Evolutionary conservation across 2,329 filamentous ascomycete species (phyloP).

Genomic region (Aspergillus proliferans): DNA sequence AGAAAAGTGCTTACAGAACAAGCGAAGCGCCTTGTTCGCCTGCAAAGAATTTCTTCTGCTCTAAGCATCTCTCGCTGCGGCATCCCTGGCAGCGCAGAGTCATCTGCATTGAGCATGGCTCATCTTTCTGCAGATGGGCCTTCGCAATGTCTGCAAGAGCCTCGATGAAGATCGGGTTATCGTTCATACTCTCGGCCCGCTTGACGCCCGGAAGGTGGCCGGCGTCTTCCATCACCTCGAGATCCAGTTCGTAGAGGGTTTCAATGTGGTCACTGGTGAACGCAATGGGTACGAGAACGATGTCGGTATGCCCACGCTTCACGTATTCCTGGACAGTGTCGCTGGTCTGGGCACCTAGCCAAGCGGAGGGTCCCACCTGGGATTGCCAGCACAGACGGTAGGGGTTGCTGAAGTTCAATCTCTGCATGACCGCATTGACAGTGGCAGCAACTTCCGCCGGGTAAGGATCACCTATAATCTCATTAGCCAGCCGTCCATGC

Average conservation of each 20-base stretch:
- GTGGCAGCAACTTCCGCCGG: slow-evolving; percentile 93
- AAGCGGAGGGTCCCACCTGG: slow-evolving; percentile 89
- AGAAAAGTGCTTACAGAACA: slow-evolving; percentile 15
- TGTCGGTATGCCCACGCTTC: slow-evolving; percentile 81
- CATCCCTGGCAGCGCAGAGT: slow-evolving; percentile 86
- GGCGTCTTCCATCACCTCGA: slow-evolving; percentile 83
- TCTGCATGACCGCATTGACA: slow-evolving; percentile 92
- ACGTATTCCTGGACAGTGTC: slow-evolving; percentile 84
- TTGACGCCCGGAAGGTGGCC: slow-evolving; percentile 70
- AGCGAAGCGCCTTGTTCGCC: slow-evolving; percentile 31
- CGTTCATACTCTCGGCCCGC: slow-evolving; percentile 86
- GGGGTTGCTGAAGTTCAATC: slow-evolving; percentile 78
- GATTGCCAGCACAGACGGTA: slow-evolving; percentile 97
- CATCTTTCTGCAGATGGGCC: slow-evolving; percentile 65
- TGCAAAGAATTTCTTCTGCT: slow-evolving; percentile 62
- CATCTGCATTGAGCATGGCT: slow-evolving; percentile 77
- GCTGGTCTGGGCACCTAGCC: slow-evolving; percentile 90
- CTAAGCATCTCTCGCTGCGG: slow-evolving; percentile 78
- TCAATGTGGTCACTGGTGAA: slow-evolving; percentile 99
- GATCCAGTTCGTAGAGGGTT: slow-evolving; percentile 87
- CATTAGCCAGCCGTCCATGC: background rate
- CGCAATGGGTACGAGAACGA: slow-evolving; percentile 87
- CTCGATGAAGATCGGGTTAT: slow-evolving; percentile 80
- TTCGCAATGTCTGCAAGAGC: slow-evolving; percentile 84
- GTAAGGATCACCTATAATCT: slow-evolving; percentile 70